A percentile compares a stretch with the other conserved stretches of the same genome.
Conservation (phyloP, 768 basidiomycete genomes). For the Lentinula guzmanii region DNA sequence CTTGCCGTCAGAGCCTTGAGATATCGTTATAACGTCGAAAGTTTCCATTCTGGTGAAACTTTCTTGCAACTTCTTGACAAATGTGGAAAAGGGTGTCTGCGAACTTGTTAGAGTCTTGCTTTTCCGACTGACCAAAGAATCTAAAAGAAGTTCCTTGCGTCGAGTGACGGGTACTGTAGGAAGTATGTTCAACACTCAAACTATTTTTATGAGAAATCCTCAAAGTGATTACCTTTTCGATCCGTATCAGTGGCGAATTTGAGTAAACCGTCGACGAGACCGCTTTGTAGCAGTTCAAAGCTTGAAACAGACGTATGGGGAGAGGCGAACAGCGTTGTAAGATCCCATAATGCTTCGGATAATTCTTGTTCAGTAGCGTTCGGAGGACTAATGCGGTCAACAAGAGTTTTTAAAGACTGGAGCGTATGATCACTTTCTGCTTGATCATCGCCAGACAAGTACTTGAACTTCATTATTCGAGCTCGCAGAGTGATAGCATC, state of each 20-base stretch:
- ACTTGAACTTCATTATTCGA: slow-evolving; percentile 82
- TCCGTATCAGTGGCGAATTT: slow-evolving; percentile 70
- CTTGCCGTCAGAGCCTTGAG: slow-evolving; percentile 76
- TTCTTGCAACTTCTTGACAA: slow-evolving; percentile 96
- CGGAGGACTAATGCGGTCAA: slow-evolving; percentile 51
- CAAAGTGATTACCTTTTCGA: slow-evolving; percentile 43
- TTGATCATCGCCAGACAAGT: slow-evolving; percentile 54
- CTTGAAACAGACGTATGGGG: slow-evolving; percentile 82
- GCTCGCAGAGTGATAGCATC: slow-evolving; percentile 93
- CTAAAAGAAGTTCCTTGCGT: slow-evolving; percentile 75
- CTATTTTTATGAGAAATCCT: slow-evolving; percentile 3
- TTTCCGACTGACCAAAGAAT: slow-evolving; percentile 62
- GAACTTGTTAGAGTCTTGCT: slow-evolving; percentile 33
- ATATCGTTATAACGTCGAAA: slow-evolving; percentile 90
- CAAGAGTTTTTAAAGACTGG: slow-evolving; percentile 55
- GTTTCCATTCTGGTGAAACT: slow-evolving; percentile 92
- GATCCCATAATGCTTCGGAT: slow-evolving; percentile 54
- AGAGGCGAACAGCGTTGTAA: slow-evolving; percentile 78
- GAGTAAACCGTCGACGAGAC: slow-evolving; percentile 82
- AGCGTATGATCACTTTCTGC: slow-evolving; percentile 58
- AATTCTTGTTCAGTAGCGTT: slow-evolving; percentile 60
- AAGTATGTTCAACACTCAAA: neutral
- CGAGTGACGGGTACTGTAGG: slow-evolving; percentile 51
- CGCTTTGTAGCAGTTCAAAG: slow-evolving; percentile 93
- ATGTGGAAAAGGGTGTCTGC: slow-evolving; percentile 61